Base-by-base conservation (phyloP, 495 filamentous ascomycete genomes). In the Pseudevernia furfuracea region DNA sequence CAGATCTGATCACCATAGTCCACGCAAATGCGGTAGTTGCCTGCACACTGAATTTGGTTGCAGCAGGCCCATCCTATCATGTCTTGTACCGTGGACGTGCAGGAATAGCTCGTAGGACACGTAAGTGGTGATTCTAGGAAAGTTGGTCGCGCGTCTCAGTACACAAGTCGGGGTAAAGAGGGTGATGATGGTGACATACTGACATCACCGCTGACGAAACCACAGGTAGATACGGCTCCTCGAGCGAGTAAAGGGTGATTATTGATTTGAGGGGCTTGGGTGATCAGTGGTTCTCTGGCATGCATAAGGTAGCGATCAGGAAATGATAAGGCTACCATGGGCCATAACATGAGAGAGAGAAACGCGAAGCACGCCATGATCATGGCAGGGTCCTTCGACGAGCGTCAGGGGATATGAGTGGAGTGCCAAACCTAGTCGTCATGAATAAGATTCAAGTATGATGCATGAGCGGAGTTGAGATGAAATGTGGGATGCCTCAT, bases 1-100 rank as follows among this genome's bases (percentile, higher is more conserved):
- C 59, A 61, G 23, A 61, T 4, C 12, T 61, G 21, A 19, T 23
- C 59, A 9, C 59, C 57, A 36, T 58, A 58, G 57, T 58, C n/a
- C 11, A 14, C 57, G 19, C 57, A 58, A 12, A 21, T 58, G n/a
- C n/a, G n/a, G 25, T 41, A 58, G 38, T 58, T 58, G 8, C 36
- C 57, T 38, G 5, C 21, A 14, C 57, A 58, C 25, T 58, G 36
- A 1, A 58, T 58, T 6, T 58, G 57, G 25, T 58, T 17, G 34
- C 57, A 58, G 57, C 57, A 58, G n/a, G 57, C 57, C 57, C 57
- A 58, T 14, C 38, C 36, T 23, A 38, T 5, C n/a, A 58, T 12
- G 32, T 39, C 21, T 7, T 41, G 36, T 3, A 38, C 38, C 5
- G 57, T 58, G 4, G 57, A 58, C 3, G 57, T 58, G 57, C 57